Evolutionary conservation across 2,329 filamentous ascomycete species (phyloP), one percentile per base, ranked within the genome.

Genomic region (Fusarium albosuccineum): DNA sequence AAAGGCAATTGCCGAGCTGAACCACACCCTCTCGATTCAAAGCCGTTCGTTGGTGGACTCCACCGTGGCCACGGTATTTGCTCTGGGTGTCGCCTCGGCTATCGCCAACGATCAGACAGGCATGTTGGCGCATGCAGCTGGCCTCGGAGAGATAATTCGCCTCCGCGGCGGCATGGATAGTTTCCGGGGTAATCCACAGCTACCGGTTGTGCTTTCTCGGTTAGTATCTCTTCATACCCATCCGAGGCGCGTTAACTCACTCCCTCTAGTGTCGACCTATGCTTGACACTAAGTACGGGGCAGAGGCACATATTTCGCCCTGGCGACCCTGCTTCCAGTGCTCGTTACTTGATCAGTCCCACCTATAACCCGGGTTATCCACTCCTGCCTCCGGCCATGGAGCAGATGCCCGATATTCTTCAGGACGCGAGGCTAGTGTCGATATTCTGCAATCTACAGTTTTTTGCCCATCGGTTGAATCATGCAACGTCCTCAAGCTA

Each of bases 21-120:
- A 44, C 41, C 41, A 44, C 17, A 44, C 41, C 41, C 41, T 44
- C 13, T 44, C 41, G 41, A 44, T 26, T 14, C 16, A 44, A 44
- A 22, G 11, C 41, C 11, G 41, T 22, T 22, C 41, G 41, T 14
- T 44, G 22, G 41, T 44, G 13, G 22, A 44, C 11, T 13, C 41
- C 9, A 44, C 41, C 14, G 17, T 44, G 8, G 41, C 41, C 41
- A 29, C 41, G 22, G 41, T 44, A 13, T 26, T 44, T 26, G 41
- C 41, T 26, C 13, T 44, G 13, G 41, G 41, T 14, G 41, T 44
- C 13, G 22, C 11, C 13, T 44, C 41, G 4, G 41, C 41, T 29
- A 14, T 44, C 11, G 41, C 17, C 13, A 44, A 44, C 14, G 41
- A 44, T 14, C 11, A 26, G 6, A 14, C 16, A 26, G 41, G 16